Conservation (phyloP, 345 rosid species). For the Lepidium sativum region DNA sequence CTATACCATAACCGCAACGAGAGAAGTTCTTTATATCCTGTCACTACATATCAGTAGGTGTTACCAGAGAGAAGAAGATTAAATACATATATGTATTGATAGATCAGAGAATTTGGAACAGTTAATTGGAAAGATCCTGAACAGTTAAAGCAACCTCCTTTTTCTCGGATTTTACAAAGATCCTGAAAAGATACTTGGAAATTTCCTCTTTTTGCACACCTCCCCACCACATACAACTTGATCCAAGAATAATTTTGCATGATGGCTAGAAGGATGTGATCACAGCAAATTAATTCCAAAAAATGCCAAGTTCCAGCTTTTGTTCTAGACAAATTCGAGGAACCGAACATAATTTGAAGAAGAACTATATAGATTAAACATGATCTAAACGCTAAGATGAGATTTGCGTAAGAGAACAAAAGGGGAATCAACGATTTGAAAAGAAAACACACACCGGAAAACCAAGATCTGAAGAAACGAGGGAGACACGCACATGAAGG, state of each 20-base stretch:
- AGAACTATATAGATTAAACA: too few relatives aligned
- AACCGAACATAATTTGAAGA: background rate
- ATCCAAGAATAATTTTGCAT: background rate
- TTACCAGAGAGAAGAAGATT: background rate
- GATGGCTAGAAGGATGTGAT: background rate
- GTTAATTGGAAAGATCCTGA: too few relatives aligned
- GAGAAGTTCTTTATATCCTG: conserved; percentile 11
- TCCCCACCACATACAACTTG: background rate
- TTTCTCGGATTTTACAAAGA: background rate
- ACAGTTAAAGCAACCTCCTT: background rate
- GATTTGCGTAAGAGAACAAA: background rate
- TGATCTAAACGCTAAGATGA: background rate
- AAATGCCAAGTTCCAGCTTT: too few relatives aligned
- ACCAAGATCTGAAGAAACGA: background rate
- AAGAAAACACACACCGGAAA: conserved; percentile 11
- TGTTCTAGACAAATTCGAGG: too few relatives aligned
- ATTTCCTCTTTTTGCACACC: background rate
- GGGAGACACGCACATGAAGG: background rate
- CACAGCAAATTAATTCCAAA: background rate
- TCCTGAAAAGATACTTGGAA: background rate
- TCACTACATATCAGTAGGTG: conserved; percentile 7
- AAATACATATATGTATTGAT: too few relatives aligned
- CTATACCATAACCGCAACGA: background rate
- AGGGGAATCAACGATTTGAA: background rate
- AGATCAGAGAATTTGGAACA: background rate